Evolutionary conservation across 768 basidiomycete genomes (phyloP), one percentile per base, ranked within the genome.

Genomic region (Dendrothele bispora): DNA sequence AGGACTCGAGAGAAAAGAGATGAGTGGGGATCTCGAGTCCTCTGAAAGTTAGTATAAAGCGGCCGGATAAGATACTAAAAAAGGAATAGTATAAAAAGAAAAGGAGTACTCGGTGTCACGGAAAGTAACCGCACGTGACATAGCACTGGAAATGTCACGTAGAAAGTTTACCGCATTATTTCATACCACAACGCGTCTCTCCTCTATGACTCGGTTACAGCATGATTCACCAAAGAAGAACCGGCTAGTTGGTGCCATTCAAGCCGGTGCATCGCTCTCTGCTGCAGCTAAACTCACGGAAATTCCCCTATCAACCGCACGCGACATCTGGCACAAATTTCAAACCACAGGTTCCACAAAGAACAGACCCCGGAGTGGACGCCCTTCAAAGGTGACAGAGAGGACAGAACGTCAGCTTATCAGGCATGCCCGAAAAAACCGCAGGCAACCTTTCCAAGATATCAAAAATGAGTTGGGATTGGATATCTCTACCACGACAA

Each of bases 391-490:
- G 24, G 29, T 49, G 2, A 44, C 27, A n/a, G 51, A 48, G 11
- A 10, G 21, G 17, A 43, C 26, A 14, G 18, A 21, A 25, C 42
- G 26, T 8, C 7, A 18, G 20, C 10, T 49, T 35, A 18, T 52
- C 8, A 29, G 41, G 15, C 20, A 43, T 27, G 50, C 43, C 26
- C 2, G 2, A n/a, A 35, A 41, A 34, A 28, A 53, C 26, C 54
- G 48, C 30, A 43, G 36, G 18, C 30, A 27, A 37, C 54, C 48
- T n/a, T 51, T 57, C 37, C 7, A n/a, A 15, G 48, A 49, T 22
- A 48, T 58, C 41, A 43, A 39, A 18, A 52, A 55, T 36, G 7
- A 47, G 24, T 36, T 58, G 21, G 34, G 38, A 36, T 37, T 48
- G 21, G 27, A 36, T 26, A 32, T 55, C 43, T 35, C 46, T 39